Conservation (phyloP, 1,139 yeast genomes). For the Hansenula anomala region DNA sequence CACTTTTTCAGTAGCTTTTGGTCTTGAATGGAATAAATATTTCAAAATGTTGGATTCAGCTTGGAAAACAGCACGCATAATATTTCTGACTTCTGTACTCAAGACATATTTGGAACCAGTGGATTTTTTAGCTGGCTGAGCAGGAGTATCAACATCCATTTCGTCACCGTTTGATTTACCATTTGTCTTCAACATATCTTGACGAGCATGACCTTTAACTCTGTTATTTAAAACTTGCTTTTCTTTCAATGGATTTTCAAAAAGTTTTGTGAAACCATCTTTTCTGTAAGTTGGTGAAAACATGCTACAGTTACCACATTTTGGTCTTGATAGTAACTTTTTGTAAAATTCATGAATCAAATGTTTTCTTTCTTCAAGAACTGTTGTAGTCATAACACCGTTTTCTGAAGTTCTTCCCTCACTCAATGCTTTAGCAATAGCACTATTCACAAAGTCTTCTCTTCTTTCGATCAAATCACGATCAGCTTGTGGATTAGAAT, state of each 20-base stretch:
- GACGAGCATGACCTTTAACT: constrained; percentile 72
- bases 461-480: constrained; percentile 52
- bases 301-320: constrained; percentile 96
- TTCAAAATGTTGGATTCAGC: constrained; percentile 62
- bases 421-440: constrained; percentile 70
- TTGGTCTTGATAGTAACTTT: constrained; percentile 67
- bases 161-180: constrained; percentile 26
- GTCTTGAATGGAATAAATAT: constrained; percentile 74
- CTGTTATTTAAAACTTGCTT: constrained; percentile 79
- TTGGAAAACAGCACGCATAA: constrained; percentile 67
- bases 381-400: constrained; percentile 80
- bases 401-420: constrained; percentile 65
- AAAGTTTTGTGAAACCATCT: constrained; percentile 90
- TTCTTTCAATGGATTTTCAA: constrained; percentile 79
- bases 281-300: constrained; percentile 90
- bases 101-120: constrained; percentile 76
- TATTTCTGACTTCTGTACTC: constrained; percentile 81
- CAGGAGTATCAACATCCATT: constrained; percentile 19
- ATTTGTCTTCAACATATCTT: constrained; percentile 54
- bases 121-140: constrained; percentile 21
- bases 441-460: constrained; percentile 61
- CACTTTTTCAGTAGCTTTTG: constrained; percentile 47
- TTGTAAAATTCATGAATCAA: constrained; percentile 74
- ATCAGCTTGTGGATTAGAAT: constrained; percentile 24
- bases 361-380: constrained; percentile 79